phyloP scores from a whole-genome alignment of 2,329 filamentous ascomycete species.

The Fusarium poae region DNA sequence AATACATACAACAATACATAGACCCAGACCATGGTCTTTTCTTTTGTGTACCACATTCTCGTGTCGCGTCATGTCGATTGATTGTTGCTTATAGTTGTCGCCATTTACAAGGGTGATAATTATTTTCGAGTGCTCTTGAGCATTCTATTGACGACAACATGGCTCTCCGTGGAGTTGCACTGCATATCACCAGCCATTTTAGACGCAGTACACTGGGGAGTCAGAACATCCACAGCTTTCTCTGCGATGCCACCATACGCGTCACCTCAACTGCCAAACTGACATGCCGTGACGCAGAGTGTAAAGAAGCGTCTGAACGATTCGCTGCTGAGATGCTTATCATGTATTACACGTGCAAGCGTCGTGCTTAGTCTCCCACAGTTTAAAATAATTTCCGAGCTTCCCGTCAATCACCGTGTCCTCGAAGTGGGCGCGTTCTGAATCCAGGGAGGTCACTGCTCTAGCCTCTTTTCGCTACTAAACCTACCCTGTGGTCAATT shows the following conservation, averaged over 20 bases:
- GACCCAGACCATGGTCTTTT: neutral
- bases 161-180: no score
- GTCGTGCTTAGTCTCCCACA: neutral
- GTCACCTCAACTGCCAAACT: neutral
- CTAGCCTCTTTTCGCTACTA: neutral
- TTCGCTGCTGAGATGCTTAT: neutral
- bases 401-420: neutral
- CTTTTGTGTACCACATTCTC: neutral
- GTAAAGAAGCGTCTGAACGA: neutral
- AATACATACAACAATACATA: neutral
- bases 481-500: neutral
- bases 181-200: neutral
- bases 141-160: neutral
- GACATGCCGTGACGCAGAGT: neutral
- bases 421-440: neutral
- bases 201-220: accelerated
- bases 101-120: neutral
- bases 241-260: neutral
- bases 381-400: neutral
- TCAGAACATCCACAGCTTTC: neutral
- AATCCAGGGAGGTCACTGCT: neutral
- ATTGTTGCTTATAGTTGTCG: neutral
- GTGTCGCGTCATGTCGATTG: neutral
- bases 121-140: accelerated
- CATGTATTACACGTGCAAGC: neutral